phyloP scores from a whole-genome alignment of 352 stramenopile genomes.

The Lagenidium giganteum region DNA sequence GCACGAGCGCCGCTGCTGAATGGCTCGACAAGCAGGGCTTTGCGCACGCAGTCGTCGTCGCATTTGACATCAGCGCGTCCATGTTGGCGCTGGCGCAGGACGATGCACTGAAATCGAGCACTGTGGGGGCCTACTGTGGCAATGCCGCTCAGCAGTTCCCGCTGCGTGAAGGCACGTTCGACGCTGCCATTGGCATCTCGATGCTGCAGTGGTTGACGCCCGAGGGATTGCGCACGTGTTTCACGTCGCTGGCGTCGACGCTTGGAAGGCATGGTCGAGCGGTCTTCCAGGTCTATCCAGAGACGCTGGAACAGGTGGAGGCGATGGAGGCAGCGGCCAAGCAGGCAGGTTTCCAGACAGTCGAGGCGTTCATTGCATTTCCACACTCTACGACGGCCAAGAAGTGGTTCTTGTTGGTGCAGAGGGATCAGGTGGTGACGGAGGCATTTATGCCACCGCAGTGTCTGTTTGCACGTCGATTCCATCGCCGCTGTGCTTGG shows the following conservation, averaged over 20 bases:
- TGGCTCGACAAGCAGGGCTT: conserved; percentile 46
- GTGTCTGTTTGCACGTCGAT: conserved; percentile 60
- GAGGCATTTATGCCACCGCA: conserved; percentile 4
- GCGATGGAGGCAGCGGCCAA: conserved; percentile 51
- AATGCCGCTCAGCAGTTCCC: conserved; percentile 62
- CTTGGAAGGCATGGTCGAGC: conserved; percentile 20
- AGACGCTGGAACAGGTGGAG: conserved; percentile 36
- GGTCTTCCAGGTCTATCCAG: conserved; percentile 75
- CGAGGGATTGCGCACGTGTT: conserved; percentile 51
- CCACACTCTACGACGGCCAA: conserved; percentile 59
- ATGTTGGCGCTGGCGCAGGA: conserved; percentile 55
- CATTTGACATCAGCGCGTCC: conserved; percentile 70
- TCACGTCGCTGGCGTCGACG: conserved; percentile 35
- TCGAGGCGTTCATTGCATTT: conserved; percentile 64
- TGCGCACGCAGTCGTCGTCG: too few relatives aligned
- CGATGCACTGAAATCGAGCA: conserved; percentile 13
- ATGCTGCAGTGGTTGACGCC: conserved; percentile 82
- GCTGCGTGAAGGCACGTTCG: conserved; percentile 32
- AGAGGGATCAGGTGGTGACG: conserved; percentile 7
- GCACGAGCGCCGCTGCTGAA: conserved; percentile 39
- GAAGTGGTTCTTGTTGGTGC: conserved; percentile 61
- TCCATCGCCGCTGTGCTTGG: conserved; percentile 48
- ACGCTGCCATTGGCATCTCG: conserved; percentile 66
- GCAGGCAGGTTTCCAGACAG: conserved; percentile 37
- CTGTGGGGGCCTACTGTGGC: conserved; percentile 36